These are phyloP conservation scores for Zymoseptoria pseudotritici DNA, from an alignment of 2,329 filamentous ascomycete genomes.

Conservation along the genomic window DNA sequence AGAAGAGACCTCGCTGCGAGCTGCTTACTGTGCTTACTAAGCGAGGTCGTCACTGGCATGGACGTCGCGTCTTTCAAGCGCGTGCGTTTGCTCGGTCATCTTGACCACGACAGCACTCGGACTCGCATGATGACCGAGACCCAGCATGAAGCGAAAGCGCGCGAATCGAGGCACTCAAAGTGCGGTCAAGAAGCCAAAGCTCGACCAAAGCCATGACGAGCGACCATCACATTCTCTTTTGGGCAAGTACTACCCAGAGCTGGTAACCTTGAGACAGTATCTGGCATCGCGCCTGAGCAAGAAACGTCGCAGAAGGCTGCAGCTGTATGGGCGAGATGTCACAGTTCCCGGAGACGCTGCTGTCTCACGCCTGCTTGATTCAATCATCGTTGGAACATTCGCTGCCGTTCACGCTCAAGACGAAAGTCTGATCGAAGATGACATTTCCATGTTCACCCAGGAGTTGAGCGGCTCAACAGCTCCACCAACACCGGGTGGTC, in stretches of 20 bases:
- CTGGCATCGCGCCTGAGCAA: slow-evolving; percentile 21
- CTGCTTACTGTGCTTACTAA: neutral
- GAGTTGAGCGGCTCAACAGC: slow-evolving; percentile 30
- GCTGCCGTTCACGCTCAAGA: slow-evolving; percentile 26
- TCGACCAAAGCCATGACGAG: neutral
- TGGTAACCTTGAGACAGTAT: slow-evolving; percentile 23
- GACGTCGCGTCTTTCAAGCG: neutral
- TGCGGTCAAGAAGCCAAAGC: slow-evolving; percentile 11
- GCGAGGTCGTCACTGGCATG: too few relatives aligned
- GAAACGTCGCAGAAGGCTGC: slow-evolving; percentile 18
- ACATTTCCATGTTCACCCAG: slow-evolving; percentile 41
- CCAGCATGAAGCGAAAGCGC: slow-evolving; percentile 18
- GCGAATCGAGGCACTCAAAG: slow-evolving; percentile 2
- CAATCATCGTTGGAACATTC: slow-evolving; percentile 55
- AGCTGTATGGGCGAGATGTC: slow-evolving; percentile 17
- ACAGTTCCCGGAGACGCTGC: slow-evolving; percentile 13
- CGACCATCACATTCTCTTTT: slow-evolving; percentile 17
- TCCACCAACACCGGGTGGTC: slow-evolving; percentile 18
- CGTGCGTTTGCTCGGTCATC: neutral
- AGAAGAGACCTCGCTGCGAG: neutral
- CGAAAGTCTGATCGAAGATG: slow-evolving; percentile 25
- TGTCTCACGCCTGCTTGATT: slow-evolving; percentile 58
- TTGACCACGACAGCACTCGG: neutral
- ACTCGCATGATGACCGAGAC: neutral
- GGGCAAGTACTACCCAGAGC: slow-evolving; percentile 20